These are phyloP conservation scores for Plectranthus barbatus DNA, from an alignment of 257 asterid species.

Conservation along the genomic window DNA sequence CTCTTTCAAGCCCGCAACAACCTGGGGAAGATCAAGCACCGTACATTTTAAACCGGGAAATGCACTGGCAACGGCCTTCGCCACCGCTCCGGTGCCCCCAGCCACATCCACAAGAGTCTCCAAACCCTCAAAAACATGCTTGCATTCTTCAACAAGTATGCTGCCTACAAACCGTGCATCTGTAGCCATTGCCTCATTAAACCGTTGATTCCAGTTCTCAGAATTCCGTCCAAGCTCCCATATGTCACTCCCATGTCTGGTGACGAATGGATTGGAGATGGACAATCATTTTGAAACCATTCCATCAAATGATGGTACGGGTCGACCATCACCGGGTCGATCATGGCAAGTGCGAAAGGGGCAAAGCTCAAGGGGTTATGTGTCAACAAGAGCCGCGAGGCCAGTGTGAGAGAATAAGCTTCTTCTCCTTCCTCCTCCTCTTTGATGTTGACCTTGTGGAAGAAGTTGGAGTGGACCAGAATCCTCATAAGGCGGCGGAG, in stretches of 20 bases:
- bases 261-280: not conserved
- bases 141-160: not conserved
- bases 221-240: not conserved
- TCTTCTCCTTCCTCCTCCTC: not conserved
- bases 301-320: not conserved
- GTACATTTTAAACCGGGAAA: not conserved
- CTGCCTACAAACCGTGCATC: not conserved
- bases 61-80: not conserved
- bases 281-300: not conserved
- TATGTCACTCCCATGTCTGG: not conserved
- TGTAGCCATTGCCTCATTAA: not conserved
- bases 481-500: not conserved
- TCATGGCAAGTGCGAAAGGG: not conserved
- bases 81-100: not conserved
- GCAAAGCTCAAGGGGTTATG: not conserved
- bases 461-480: slow-evolving; percentile 7
- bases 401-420: not conserved
- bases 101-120: not conserved
- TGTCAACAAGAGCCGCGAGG: not conserved
- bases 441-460: not conserved
- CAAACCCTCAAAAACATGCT: slow-evolving; percentile 2
- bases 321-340: not conserved
- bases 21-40: slow-evolving; percentile 20
- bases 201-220: not conserved
- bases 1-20: slow-evolving; percentile 16